Base-by-base conservation (phyloP, 192 early-diverging fungal genomes). In the Coemansia sp. region DNA sequence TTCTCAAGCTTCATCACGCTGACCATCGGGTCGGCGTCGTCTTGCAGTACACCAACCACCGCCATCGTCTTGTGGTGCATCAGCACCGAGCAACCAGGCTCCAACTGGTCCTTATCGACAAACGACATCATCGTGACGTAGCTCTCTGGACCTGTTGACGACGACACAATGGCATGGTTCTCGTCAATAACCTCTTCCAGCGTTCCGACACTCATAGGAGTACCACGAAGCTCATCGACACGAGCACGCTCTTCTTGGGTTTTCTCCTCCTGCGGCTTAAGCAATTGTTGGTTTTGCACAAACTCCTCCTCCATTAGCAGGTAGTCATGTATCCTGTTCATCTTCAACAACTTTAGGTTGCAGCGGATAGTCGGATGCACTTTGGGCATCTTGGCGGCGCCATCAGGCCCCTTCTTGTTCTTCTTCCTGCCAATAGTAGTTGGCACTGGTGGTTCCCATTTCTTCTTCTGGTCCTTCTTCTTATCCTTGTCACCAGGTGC, bases 151-250 rank as follows among this genome's bases (percentile, higher is more conserved):
- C 96, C 96, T 5, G 90, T 86, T 14, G 90, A 84, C 27, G 92
- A 90, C 26, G 94, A 95, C 38, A 99, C 90, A 74, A 99, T 99
- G 41, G 94, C 97, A 64, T 99, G 97, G 79, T 99, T 92, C 66
- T 99, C 97, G 72, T 99, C 97, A 82, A 99, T 97, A 58, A 99
- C 97, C 68, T 99, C 97, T 74, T 99, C 97, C 27, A 99, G 84
- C 1, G 90, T 87, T 8, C 97, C 95, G 5, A 98, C 94, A 32
- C 88, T 84, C 96, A 99, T 99, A 12, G 97, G 97, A 32, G 90
- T 92, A 14, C 97, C 97, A 54, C 97, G 90, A 49, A 99, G 80
- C 79, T 95, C 92, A 67, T 99, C 97, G 1, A 99, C 93, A 49
- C 90, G 86, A 32, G 92, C 89, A 57, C 97, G 88, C 75, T 97